These are phyloP conservation scores for Exophiala phaeomuriformis DNA, from an alignment of 2,329 filamentous ascomycete genomes.

Conservation along the genomic window DNA sequence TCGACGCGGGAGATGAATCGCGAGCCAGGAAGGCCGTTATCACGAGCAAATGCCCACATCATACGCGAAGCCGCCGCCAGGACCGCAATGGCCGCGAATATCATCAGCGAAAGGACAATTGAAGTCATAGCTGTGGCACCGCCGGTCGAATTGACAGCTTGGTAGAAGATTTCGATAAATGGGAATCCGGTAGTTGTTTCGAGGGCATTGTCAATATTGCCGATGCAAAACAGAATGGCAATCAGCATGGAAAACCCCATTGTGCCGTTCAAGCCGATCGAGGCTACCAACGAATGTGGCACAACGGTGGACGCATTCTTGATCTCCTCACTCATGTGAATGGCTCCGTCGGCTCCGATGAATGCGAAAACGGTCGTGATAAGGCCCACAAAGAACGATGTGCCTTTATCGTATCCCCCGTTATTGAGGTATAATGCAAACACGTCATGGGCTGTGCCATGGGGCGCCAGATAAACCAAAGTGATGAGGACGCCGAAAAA, in stretches of 20 bases:
- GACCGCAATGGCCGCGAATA: conserved; percentile 29
- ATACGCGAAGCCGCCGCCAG: conserved; percentile 36
- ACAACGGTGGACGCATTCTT: conserved; percentile 33
- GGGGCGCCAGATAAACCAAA: conserved; percentile 37
- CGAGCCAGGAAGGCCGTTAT: conserved; percentile 37
- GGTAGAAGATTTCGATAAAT: conserved; percentile 43
- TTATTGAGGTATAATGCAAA: conserved; percentile 37
- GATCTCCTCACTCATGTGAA: conserved; percentile 39
- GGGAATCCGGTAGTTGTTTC: conserved; percentile 31
- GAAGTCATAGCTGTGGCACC: conserved; percentile 41
- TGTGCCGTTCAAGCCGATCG: conserved; percentile 33
- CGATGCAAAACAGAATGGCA: conserved; percentile 36
- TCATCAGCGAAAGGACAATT: conserved; percentile 29
- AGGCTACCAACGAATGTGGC: conserved; percentile 34
- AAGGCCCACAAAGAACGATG: conserved; percentile 32
- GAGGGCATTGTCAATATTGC: conserved; percentile 29
- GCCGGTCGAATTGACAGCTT: conserved; percentile 38
- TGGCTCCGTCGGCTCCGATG: conserved; percentile 34
- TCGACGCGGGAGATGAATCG: conserved; percentile 35
- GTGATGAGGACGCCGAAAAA: conserved; percentile 37
- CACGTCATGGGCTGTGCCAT: conserved; percentile 32
- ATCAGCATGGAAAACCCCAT: conserved; percentile 35
- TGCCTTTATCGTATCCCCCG: conserved; percentile 30
- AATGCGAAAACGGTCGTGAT: conserved; percentile 34
- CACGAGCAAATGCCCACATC: conserved; percentile 40